Percentiles rank a stretch among this genome's conserved stretches.
These are phyloP conservation scores for Skeletonema grethae DNA, from an alignment of 108 stramenopile species.

Conservation along the genomic window DNA sequence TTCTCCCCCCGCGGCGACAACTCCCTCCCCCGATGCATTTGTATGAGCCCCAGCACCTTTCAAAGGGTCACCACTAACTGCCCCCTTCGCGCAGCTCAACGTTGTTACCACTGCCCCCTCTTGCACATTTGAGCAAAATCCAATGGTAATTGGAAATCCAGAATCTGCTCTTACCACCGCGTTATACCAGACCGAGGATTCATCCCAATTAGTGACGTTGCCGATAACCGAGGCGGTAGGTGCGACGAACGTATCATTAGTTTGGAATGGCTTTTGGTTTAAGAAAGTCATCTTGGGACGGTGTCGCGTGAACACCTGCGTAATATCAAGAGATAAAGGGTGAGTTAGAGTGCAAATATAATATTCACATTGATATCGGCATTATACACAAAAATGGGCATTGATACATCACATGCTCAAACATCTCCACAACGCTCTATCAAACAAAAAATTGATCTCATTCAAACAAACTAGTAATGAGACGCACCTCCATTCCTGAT, in stretches of 20 bases:
- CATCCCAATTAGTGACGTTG: conserved; percentile 93
- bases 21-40: conserved; percentile 37
- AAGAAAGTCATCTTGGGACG: conserved; percentile 84
- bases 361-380: background rate
- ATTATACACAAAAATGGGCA: background rate
- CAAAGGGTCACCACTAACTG: conserved; percentile 46
- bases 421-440: background rate
- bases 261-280: conserved; percentile 73
- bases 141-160: conserved; percentile 82
- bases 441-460: background rate
- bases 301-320: conserved; percentile 83
- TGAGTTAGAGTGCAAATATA: conserved; percentile 9
- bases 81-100: conserved; percentile 52
- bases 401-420: background rate
- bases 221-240: conserved; percentile 97
- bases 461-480: background rate
- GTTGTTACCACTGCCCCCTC: conserved; percentile 92
- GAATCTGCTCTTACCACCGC: conserved; percentile 94
- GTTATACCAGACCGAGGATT: conserved; percentile 96
- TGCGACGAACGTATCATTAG: conserved; percentile 95
- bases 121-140: conserved; percentile 80
- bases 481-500: conserved; percentile 60
- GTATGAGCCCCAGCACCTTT: conserved; percentile 31
- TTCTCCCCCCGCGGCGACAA: conserved; percentile 37
- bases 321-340: background rate